phyloP scores from a whole-genome alignment of 2,329 filamentous ascomycete species.

The Fusarium keratoplasticum region DNA sequence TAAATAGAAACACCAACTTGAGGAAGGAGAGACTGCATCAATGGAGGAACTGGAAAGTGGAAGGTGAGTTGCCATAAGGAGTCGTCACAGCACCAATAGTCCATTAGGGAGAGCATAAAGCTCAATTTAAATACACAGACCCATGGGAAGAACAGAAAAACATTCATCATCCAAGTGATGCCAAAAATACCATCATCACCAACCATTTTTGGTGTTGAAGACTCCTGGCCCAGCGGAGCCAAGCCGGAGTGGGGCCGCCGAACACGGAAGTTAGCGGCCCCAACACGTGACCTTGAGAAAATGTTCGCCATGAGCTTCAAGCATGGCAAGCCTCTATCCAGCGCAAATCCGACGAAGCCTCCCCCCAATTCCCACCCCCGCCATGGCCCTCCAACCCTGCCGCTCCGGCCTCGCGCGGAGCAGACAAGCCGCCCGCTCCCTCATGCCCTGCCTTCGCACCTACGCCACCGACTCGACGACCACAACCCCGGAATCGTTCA shows the following conservation, averaged over 20 bases:
- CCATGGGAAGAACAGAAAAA: background rate
- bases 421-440: conserved; percentile 36
- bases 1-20: background rate
- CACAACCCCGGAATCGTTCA: conserved; percentile 44
- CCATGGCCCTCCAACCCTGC: conserved; percentile 51
- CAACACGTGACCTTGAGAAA: conserved; percentile 49
- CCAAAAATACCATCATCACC: conserved; percentile 1
- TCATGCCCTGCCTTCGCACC: conserved; percentile 43
- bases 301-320: conserved; percentile 45
- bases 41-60: background rate
- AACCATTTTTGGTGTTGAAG: conserved; percentile 16
- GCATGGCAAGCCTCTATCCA: conserved; percentile 9
- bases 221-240: conserved; percentile 10
- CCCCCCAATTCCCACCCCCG: conserved; percentile 20
- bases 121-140: background rate
- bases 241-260: conserved; percentile 33
- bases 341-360: conserved; percentile 10
- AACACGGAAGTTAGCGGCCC: conserved; percentile 16
- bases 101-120: too few relatives aligned
- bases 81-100: too few relatives aligned
- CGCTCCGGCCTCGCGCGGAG: conserved; percentile 46
- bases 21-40: background rate
- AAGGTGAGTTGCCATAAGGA: background rate
- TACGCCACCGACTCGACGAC: conserved; percentile 43
- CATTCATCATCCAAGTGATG: conserved; percentile 5